Percentiles rank a stretch among this genome's conserved stretches.
Conservation (phyloP, 2,329 filamentous ascomycete genomes). For the Parastagonospora nodorum region DNA sequence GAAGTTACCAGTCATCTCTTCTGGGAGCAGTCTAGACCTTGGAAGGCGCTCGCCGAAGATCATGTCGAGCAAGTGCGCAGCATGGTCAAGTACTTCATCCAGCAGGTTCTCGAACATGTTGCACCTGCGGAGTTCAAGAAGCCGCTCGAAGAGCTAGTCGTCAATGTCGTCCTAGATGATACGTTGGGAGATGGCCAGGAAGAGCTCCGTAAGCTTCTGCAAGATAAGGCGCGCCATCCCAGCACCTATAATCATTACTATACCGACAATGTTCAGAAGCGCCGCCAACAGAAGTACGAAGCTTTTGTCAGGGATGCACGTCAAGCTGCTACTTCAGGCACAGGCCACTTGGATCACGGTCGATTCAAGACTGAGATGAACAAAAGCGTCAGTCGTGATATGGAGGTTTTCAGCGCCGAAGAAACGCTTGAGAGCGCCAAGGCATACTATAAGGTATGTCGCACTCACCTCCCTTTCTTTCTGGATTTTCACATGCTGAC, state of each 20-base stretch:
- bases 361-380: conserved; percentile 1
- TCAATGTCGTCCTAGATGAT: conserved; percentile 49
- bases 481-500: too few relatives aligned
- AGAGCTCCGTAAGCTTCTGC: conserved; percentile 54
- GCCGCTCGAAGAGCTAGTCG: conserved; percentile 41
- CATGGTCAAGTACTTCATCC: conserved; percentile 43
- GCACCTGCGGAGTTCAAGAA: conserved; percentile 48
- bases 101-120: conserved; percentile 41
- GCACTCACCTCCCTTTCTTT: too few relatives aligned
- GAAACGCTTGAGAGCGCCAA: conserved; percentile 44
- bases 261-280: conserved; percentile 1
- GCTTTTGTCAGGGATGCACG: neutral
- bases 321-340: neutral
- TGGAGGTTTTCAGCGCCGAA: conserved; percentile 39
- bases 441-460: conserved; percentile 43
- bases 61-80: conserved; percentile 46
- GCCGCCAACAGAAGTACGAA: conserved; percentile 1
- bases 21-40: conserved; percentile 60
- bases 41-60: conserved; percentile 49
- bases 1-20: conserved; percentile 65
- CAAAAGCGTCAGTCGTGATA: conserved; percentile 27
- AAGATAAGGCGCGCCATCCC: conserved; percentile 45
- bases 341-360: too few relatives aligned
- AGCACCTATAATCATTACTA: conserved; percentile 57
- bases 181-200: conserved; percentile 27